Conservation (phyloP, 139 green algal genomes). For the Edaphochlamys debaryana region DNA sequence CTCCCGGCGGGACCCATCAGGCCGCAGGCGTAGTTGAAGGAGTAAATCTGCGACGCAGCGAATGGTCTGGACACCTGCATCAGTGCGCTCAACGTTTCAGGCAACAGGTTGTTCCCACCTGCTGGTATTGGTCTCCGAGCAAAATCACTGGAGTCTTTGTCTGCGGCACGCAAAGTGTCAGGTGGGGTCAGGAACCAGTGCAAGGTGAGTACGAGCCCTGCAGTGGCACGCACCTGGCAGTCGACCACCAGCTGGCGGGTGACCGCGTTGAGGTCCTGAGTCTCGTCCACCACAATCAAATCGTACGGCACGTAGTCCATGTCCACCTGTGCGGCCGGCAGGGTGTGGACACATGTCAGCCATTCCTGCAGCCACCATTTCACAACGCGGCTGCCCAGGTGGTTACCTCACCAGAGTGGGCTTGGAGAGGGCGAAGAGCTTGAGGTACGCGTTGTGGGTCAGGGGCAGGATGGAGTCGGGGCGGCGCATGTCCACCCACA, state of each 20-base stretch:
- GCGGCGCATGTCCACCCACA: neutral
- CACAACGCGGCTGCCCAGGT: too few relatives aligned
- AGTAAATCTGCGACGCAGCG: conserved; percentile 29
- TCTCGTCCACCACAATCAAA: conserved; percentile 35
- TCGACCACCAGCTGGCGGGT: too few relatives aligned
- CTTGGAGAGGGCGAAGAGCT: neutral
- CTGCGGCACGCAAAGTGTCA: neutral
- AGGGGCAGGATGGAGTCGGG: neutral
- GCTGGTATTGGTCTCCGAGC: conserved; percentile 6
- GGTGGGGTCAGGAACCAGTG: too few relatives aligned
- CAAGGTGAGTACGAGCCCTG: too few relatives aligned
- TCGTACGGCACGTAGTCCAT: conserved; percentile 11
- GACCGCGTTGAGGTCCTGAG: conserved; percentile 16
- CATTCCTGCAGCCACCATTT: too few relatives aligned
- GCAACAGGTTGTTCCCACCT: neutral
- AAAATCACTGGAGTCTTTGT: neutral
- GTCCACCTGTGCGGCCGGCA: too few relatives aligned
- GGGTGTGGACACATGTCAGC: too few relatives aligned
- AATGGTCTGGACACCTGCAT: too few relatives aligned
- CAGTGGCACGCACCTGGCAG: too few relatives aligned
- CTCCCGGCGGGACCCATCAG: neutral
- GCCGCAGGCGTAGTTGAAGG: conserved; percentile 25
- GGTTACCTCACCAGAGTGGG: too few relatives aligned
- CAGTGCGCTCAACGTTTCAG: too few relatives aligned
- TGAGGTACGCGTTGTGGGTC: conserved; percentile 23